Conservation (phyloP, 106 monocot genomes). For the Ottelia alismoides region DNA sequence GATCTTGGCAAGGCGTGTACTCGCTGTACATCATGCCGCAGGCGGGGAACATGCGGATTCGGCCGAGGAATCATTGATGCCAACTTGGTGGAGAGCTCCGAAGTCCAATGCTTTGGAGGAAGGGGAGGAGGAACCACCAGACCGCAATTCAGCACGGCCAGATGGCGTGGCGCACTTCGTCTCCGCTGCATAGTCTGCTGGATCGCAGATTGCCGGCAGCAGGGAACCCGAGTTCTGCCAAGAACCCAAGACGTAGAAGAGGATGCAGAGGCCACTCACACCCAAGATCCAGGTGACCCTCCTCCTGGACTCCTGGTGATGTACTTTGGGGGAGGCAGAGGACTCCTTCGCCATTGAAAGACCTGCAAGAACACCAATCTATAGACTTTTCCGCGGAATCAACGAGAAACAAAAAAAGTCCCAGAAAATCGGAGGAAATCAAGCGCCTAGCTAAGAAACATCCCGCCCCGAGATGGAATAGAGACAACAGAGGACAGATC, state of each 20-base stretch:
- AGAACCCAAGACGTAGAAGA: conserved; percentile 71
- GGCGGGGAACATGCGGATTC: conserved; percentile 12
- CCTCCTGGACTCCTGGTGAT: conserved; percentile 29
- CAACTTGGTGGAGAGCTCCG: conserved; percentile 36
- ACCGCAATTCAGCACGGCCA: background rate
- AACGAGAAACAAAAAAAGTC: too few relatives aligned
- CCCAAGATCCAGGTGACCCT: conserved; percentile 29
- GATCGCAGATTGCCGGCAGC: background rate
- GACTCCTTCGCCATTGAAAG: conserved; percentile 77
- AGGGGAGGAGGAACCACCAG: background rate
- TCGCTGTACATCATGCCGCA: conserved; percentile 45
- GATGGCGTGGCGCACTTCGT: background rate
- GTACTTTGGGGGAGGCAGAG: conserved; percentile 39
- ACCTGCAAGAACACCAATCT: too few relatives aligned
- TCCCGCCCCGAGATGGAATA: too few relatives aligned
- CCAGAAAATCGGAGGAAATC: too few relatives aligned
- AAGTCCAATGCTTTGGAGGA: conserved; percentile 29
- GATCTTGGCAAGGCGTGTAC: conserved; percentile 73
- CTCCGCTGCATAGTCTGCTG: too few relatives aligned
- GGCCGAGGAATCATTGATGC: conserved; percentile 9
- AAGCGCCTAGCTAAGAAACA: too few relatives aligned
- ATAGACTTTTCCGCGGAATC: too few relatives aligned
- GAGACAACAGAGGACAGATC: too few relatives aligned
- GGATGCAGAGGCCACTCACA: conserved; percentile 39
- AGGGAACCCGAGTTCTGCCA: conserved; percentile 25